phyloP scores from a whole-genome alignment of 352 stramenopile genomes.

The Lagenidium giganteum region DNA sequence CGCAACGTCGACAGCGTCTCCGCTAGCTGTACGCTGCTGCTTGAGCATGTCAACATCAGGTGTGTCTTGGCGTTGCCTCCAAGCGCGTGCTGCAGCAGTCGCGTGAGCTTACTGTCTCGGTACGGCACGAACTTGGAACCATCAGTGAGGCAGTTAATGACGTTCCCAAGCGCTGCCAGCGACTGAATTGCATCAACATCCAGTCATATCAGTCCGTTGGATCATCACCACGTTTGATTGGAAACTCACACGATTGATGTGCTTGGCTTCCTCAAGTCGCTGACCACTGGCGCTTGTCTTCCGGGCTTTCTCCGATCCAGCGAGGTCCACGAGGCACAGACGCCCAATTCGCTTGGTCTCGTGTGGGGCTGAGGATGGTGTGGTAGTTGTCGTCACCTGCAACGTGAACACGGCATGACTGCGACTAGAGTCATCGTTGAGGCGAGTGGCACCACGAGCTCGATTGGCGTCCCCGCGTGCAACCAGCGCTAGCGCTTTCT shows the following conservation, averaged over 20 bases:
- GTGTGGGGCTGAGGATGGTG: background rate
- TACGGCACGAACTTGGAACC: conserved; percentile 59
- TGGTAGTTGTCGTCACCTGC: conserved; percentile 27
- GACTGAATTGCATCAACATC: conserved; percentile 25
- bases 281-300: conserved; percentile 46
- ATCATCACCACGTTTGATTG: background rate
- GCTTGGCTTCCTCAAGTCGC: conserved; percentile 62
- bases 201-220: background rate
- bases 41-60: conserved; percentile 66
- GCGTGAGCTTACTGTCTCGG: conserved; percentile 86
- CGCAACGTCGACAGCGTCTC: conserved; percentile 87
- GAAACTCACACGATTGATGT: conserved; percentile 57
- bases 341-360: conserved; percentile 12
- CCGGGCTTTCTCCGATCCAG: conserved; percentile 56
- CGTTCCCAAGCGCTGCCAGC: conserved; percentile 61
- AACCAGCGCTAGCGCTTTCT: conserved; percentile 26
- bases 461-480: conserved; percentile 29
- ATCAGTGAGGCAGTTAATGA: conserved; percentile 58
- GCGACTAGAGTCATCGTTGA: conserved; percentile 64
- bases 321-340: conserved; percentile 64
- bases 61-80: conserved; percentile 87
- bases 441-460: conserved; percentile 34
- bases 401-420: conserved; percentile 71
- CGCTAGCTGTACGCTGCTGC: conserved; percentile 26
- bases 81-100: conserved; percentile 81